Base-by-base conservation (phyloP, 768 basidiomycete genomes). In the Leccinum subgranulosum region DNA sequence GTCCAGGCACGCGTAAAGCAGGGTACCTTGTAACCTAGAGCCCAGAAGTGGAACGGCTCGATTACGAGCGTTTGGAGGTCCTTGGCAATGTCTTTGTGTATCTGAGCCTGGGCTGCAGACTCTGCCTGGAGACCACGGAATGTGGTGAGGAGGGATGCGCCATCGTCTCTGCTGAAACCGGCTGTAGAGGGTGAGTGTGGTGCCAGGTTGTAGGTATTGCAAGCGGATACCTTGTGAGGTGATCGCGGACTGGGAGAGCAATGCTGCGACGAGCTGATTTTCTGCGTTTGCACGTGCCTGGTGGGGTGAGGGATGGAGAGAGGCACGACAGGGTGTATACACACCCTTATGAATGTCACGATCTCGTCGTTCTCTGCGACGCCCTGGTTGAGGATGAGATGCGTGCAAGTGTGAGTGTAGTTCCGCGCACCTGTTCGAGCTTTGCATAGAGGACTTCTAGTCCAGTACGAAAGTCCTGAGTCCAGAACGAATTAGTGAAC, bases 401-500 rank as follows among this genome's bases (percentile, higher is more conserved):
- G 56, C 11, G 23, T n/a, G 28, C 33, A n/a, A 11, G 46, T 19
- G 7, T 8, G 29, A 53, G 29, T 60, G 17, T 36, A 50, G 33
- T 33, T 8, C 46, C 14, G 65, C 77, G 50, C 59, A 87, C 92
- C 81, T 91, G 88, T 64, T 92, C 87, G 25, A 94, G 83, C 72
- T 90, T 87, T 46, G 67, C 72, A 69, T 84, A 92, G 31, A 94
- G 74, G 23, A 89, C 82, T 60, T 96, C 85, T 28, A 97, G 80
- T 33, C 94, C 94, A 58, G 76, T 83, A 47, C 91, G 80, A 69
- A 92, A 94, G 76, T 94, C 92, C 71, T 92, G 88, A 15, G 93
- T 84, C 94, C 94, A 97, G 77, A 97, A 97, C 29, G 93, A 94
- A 72, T 96, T 95, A 55, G 81, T 84, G 71, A 97, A 97, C 15